These are phyloP conservation scores for Leccinum subspadiceum DNA, from an alignment of 1,284 basidiomycete species.

Conservation along the genomic window DNA sequence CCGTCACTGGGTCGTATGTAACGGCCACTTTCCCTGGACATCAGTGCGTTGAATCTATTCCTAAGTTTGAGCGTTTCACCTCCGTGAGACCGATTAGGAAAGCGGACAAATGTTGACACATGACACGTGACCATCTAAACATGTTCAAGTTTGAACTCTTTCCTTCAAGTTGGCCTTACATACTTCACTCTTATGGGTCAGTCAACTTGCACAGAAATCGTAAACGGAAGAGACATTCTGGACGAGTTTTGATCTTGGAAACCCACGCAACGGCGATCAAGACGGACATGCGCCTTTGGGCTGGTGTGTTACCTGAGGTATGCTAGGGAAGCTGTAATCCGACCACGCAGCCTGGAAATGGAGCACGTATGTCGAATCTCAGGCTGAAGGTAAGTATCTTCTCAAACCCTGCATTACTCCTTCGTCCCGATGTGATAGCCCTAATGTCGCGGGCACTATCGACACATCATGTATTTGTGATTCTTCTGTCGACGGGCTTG, in stretches of 20 bases:
- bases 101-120: conserved; percentile 4
- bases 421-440: conserved; percentile 21
- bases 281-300: conserved; percentile 19
- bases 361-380: conserved; percentile 10
- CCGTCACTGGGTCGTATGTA: conserved; percentile 25
- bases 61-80: background rate
- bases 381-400: conserved; percentile 9
- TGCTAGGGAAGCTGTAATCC: conserved; percentile 1
- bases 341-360: conserved; percentile 10
- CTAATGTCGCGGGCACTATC: background rate
- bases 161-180: background rate
- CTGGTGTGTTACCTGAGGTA: conserved; percentile 13
- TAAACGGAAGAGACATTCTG: background rate
- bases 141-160: background rate
- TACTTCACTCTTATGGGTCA: background rate
- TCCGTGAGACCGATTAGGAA: conserved; percentile 3
- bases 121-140: background rate
- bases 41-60: conserved; percentile 6
- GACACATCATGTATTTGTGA: background rate
- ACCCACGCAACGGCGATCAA: conserved; percentile 27
- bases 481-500: background rate
- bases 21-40: conserved; percentile 24
- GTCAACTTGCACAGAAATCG: background rate
- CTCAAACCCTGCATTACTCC: conserved; percentile 9
- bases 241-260: background rate